phyloP scores from a whole-genome alignment of 108 stramenopile species.

The Mediolabrus comicus region DNA sequence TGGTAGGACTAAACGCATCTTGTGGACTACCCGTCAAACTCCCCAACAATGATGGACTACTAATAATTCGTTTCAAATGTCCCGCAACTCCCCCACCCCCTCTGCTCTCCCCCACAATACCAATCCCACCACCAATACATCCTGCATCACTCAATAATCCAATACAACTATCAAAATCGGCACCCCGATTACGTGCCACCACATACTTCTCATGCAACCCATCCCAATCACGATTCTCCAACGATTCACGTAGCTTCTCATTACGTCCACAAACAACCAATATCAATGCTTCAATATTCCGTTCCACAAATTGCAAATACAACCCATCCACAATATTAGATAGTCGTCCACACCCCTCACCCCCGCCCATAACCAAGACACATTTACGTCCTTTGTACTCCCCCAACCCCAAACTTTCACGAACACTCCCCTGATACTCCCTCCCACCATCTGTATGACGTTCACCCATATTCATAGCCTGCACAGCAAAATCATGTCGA shows the following conservation, averaged over 20 bases:
- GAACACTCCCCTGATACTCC: conserved; percentile 53
- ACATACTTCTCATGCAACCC: conserved; percentile 17
- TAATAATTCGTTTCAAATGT: conserved; percentile 51
- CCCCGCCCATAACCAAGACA: conserved; percentile 86
- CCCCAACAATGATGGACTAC: conserved; percentile 22
- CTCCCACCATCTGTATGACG: conserved; percentile 58
- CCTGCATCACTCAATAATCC: conserved; percentile 39
- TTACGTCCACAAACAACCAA: conserved; percentile 96
- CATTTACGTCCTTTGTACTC: conserved; percentile 37
- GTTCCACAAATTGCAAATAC: conserved; percentile 61
- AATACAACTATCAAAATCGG: conserved; percentile 38
- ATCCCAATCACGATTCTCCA: conserved; percentile 73
- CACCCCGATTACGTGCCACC: conserved; percentile 25
- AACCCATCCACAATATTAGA: conserved; percentile 81
- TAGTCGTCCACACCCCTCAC: conserved; percentile 93
- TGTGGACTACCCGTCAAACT: not conserved
- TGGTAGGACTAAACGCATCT: conserved; percentile 16
- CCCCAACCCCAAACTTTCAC: conserved; percentile 47
- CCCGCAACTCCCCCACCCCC: conserved; percentile 52
- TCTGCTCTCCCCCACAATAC: not conserved
- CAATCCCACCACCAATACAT: conserved; percentile 51
- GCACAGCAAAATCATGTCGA: conserved; percentile 84
- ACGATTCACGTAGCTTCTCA: conserved; percentile 38
- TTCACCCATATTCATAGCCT: conserved; percentile 71
- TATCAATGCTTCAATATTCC: conserved; percentile 76